phyloP scores from a whole-genome alignment of 257 asterid genomes.

The Solanum appendiculatum region DNA sequence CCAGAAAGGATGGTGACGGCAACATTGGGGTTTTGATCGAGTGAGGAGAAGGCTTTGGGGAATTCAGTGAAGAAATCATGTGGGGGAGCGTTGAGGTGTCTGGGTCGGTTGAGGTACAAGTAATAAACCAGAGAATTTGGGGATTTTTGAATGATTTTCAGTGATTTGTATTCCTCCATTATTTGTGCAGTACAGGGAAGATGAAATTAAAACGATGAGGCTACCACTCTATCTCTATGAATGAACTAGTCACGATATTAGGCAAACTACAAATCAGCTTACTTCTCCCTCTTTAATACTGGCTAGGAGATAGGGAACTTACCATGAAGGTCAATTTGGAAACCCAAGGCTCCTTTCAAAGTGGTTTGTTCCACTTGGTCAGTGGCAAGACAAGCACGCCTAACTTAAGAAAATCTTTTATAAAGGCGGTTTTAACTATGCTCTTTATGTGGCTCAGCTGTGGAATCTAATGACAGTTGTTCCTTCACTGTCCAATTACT shows the following conservation, averaged over 20 bases:
- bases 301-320: neutral
- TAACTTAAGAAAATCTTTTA: neutral
- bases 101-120: conserved; percentile 45
- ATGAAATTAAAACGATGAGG: neutral
- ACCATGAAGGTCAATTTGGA: neutral
- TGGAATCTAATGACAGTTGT: neutral
- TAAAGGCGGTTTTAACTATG: neutral
- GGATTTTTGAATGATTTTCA: conserved; percentile 31
- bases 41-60: conserved; percentile 60
- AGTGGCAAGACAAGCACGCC: neutral
- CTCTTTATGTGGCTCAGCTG: neutral
- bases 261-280: neutral
- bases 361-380: neutral
- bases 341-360: neutral
- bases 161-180: conserved; percentile 36
- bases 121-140: conserved; percentile 37
- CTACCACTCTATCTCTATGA: neutral
- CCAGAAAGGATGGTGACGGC: conserved; percentile 54
- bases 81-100: conserved; percentile 59
- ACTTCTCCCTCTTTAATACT: neutral
- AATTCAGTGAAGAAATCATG: conserved; percentile 64
- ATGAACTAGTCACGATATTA: neutral
- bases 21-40: conserved; percentile 52
- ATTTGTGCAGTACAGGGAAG: neutral
- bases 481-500: neutral